A percentile compares a stretch with the other conserved stretches of the same genome.
Evolutionary conservation across 805 yeast species (phyloP).

Genomic region (Kuraishia ogatae): DNA sequence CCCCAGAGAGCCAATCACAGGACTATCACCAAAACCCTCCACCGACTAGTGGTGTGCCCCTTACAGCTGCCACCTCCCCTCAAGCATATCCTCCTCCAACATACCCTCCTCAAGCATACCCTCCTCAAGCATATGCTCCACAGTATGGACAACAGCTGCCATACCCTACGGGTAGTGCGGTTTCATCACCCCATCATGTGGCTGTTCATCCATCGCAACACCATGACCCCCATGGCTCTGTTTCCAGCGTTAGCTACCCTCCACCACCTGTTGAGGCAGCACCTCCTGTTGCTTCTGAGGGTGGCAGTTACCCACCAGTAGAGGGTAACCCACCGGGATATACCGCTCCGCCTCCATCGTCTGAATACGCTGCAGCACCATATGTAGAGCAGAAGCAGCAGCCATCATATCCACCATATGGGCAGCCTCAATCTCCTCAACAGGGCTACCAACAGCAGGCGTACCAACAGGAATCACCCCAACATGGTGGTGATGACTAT

Average conservation of each 20-base stretch:
- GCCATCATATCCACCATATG: constrained; percentile 1
- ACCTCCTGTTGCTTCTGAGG: neutral
- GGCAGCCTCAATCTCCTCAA: constrained; percentile 7
- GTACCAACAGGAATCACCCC: neutral
- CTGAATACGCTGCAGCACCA: neutral
- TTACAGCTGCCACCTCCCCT: neutral
- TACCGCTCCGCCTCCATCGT: neutral
- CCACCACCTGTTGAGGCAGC: neutral
- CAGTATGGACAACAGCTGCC: neutral
- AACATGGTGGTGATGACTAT: neutral
- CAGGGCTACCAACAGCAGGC: constrained; percentile 11
- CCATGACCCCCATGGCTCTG: neutral
- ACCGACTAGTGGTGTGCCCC: neutral
- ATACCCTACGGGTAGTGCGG: neutral
- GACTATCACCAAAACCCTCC: neutral
- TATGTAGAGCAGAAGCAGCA: neutral
- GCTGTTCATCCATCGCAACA: neutral
- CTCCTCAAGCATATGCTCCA: neutral
- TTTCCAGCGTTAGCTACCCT: neutral
- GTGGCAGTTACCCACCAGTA: neutral
- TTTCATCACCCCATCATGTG: neutral
- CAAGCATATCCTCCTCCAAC: neutral
- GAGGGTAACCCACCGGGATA: neutral
- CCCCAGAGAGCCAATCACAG: neutral
- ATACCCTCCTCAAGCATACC: neutral